Evolutionary conservation across 176 grass and related monocot species (phyloP).

Genomic region (Phragmites australis): DNA sequence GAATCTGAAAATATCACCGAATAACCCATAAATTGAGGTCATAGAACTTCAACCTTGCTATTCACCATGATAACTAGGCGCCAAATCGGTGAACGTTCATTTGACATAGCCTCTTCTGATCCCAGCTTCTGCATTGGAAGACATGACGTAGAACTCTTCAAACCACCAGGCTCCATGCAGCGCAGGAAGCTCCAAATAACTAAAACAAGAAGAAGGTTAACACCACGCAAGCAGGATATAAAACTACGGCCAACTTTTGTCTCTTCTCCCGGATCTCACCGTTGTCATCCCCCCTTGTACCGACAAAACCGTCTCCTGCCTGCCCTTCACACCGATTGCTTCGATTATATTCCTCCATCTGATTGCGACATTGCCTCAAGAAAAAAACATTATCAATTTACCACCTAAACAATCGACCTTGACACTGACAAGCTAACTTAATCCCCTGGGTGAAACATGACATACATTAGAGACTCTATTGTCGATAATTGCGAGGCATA

Average conservation of each 20-base stretch:
- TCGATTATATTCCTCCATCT: slow-evolving; percentile 24
- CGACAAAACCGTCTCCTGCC: slow-evolving; percentile 44
- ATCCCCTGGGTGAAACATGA: slow-evolving; percentile 38
- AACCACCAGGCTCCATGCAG: slow-evolving; percentile 19
- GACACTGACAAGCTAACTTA: slow-evolving; percentile 41
- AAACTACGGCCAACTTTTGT: slow-evolving; percentile 48
- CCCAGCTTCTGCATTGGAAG: slow-evolving; percentile 48
- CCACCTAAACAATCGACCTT: background rate
- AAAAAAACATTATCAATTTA: slow-evolving; percentile 31
- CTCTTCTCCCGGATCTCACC: slow-evolving; percentile 48
- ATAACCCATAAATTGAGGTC: background rate
- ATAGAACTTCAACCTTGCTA: background rate
- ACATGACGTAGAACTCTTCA: slow-evolving; percentile 46
- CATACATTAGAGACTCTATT: slow-evolving; percentile 25
- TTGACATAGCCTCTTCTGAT: slow-evolving; percentile 40
- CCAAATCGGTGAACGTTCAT: slow-evolving; percentile 27
- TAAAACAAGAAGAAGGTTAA: slow-evolving; percentile 25
- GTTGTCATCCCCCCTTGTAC: slow-evolving; percentile 48
- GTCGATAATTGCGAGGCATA: slow-evolving; percentile 48
- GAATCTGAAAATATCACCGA: background rate
- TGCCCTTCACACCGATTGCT: slow-evolving; percentile 6
- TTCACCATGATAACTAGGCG: background rate
- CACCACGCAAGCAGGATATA: slow-evolving; percentile 1
- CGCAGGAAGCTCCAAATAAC: slow-evolving; percentile 41
- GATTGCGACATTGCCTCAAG: slow-evolving; percentile 28